Base-by-base conservation (phyloP, 2,329 filamentous ascomycete genomes). In the Penicillium hesseltinei region DNA sequence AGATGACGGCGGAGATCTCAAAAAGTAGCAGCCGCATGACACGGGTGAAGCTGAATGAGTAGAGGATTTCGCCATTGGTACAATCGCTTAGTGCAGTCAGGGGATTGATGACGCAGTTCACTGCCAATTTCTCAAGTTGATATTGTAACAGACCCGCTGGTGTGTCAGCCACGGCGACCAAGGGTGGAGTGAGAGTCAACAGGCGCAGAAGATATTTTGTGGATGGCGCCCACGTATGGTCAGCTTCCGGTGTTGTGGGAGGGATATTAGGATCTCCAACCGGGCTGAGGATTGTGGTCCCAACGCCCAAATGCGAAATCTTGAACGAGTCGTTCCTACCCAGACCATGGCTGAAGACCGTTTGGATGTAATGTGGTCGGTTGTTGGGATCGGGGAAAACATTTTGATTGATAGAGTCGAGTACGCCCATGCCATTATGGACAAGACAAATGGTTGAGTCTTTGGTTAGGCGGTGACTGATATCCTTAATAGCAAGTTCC, bases 381-480 rank as follows among this genome's bases (percentile, higher is more conserved):
- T 77, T 79, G 0, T 75, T 71, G 0, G 83, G 80, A 59, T 92
- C 83, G 0, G 84, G 81, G 64, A 96, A 97, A 29, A 95, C 73
- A 11, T 82, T 73, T 35, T 81, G 75, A 66, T 91, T 91, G 40
- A 97, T 81, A 48, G 87, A 82, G 48, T 97, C 92, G n/a, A 91
- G 80, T 2, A 91, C 78, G 0, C 94, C 93, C 73, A 97, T 84
- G 1, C 92, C 91, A 61, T 93, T 90, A 56, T 91, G 88, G 55
- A 95, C 73, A 54, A 96, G 83, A 58, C 89, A 85, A 8, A 96
- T 82, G 0, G 90, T 89, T 1, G 88, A 91, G 29, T 85, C 77
- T 3, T 82, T 78, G 43, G 83, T 81, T n/a, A 95, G 76, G 10
- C 90, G 84, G 61, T 85, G 81, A 2, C 87, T 81, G 51, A 96